Evolutionary conservation across 768 basidiomycete genomes (phyloP).

Genomic region (Calocybe indica): DNA sequence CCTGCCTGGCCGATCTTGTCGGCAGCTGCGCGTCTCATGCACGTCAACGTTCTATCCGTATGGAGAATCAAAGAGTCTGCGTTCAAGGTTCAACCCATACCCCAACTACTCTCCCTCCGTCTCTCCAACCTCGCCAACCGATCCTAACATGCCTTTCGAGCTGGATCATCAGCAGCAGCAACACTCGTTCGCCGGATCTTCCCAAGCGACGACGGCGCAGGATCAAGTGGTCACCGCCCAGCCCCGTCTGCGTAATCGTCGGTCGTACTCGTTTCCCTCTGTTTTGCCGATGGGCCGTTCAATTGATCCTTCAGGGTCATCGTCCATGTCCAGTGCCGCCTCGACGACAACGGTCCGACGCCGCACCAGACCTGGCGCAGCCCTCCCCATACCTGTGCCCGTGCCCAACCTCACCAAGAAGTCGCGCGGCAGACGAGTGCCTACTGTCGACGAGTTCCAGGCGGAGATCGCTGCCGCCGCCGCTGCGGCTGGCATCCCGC

Average conservation of each 20-base stretch:
- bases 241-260: no score
- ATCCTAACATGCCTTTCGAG: neutral
- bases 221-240: neutral
- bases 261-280: no score
- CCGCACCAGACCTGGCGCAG: conserved; percentile 10
- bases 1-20: no score
- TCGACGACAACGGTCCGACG: conserved; percentile 2
- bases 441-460: conserved; percentile 24
- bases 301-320: no score
- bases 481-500: neutral
- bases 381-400: conserved; percentile 35
- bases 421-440: conserved; percentile 42
- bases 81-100: no score
- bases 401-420: conserved; percentile 47
- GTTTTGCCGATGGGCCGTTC: no score
- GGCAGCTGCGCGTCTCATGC: no score
- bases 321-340: no score
- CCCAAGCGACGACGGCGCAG: conserved; percentile 10
- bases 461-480: conserved; percentile 2
- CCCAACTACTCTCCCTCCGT: conserved; percentile 19
- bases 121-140: conserved; percentile 14
- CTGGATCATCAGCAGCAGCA: conserved; percentile 1
- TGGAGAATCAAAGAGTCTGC: no score
- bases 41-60: no score
- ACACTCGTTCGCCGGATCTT: no score